Evolutionary conservation across 352 stramenopile genomes (phyloP), one percentile per base, ranked within the genome.

Genomic region (Thalassiosira gravida): DNA sequence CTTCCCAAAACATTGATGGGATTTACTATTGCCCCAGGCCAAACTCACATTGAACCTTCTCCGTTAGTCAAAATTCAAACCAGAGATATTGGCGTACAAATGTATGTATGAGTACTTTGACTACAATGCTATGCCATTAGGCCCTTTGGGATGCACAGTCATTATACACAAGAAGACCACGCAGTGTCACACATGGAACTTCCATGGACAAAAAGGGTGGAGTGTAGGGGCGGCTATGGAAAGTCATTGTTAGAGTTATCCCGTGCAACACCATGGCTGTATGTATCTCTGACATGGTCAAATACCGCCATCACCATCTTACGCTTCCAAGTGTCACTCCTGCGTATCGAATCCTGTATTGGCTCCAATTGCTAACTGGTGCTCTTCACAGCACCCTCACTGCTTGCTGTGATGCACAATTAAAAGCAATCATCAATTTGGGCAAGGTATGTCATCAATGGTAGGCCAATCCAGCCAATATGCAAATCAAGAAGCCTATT

Each of bases 31-130:
- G 5, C 59, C 52, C 18, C 82, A 87, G 56, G 55, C 70, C 7
- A 47, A 78, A 47, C 49, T 83, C 6, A 82, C 69, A 44, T 13
- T 90, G 0, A 85, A 87, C 64, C 37, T 90, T 0, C 57, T 87
- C 1, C 64, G 78, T 0, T 25, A 44, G 46, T 83, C 62, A 3
- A 70, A 75, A 11, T 24, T 67, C 2, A 77, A 77, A 14, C 82
- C 82, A 5, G 68, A 61, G 1, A 30, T 85, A 7, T 90, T 70
- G 2, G 77, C 77, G 11, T 80, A 77, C 32, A 62, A 56, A 13
- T 42, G 66, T 3, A 3, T 85, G 3, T 24, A 65, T 47, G 68
- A 74, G 1, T 20, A 30, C 0, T 77, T 77, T 20, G 71, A 87
- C 44, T 86, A 65, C 70, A 80, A 85, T 27, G n/a, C 42, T 2